Evolutionary conservation across 2,329 filamentous ascomycete genomes (phyloP), one percentile per base, ranked within the genome.

Genomic region (Eutypa lata): DNA sequence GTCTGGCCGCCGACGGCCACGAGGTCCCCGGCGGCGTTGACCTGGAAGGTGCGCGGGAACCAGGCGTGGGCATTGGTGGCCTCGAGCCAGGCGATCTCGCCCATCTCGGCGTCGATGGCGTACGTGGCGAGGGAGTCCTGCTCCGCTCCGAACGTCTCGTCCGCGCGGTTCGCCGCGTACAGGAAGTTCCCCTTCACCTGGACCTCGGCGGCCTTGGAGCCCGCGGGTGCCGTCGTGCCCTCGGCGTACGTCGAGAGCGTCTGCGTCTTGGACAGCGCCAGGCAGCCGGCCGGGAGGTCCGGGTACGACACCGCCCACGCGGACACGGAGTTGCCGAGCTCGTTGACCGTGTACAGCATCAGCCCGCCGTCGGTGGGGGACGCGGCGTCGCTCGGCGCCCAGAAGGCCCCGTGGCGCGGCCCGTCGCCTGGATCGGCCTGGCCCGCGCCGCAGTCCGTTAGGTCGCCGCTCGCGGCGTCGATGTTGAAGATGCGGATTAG

Each of bases 1-100:
- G 77, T 76, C 70, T 88, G 84, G 22, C 87, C 78, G 0, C 80
- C 86, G 38, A 89, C 77, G 0, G 85, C 86, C 2, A 88, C 76
- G 54, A 86, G 59, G 44, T 77, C 73, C 0, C 86, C 86, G 0
- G 76, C 76, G 38, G 74, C 74, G 62, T 86, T 88, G 50, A 87
- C 71, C 21, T 75, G 74, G 63, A 88, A 86, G 1, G 84, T 85
- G 1, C 87, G 74, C 0, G 87, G 86, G 59, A 79, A 84, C 52
- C 71, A 76, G 0, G 85, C 81, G 55, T 81, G 79, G 2, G 83
- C 77, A 22, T 82, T 80, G 2, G 76, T 78, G 1, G 82, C 70
- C 53, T 83, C 77, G 1, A 79, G 63, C 59, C 83, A 83, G 0
- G 60, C 64, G 14, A 87, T 66, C 0, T 67, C 73, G 13, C 83